A percentile compares a stretch with the other conserved stretches of the same genome.
These are phyloP conservation scores for Myxozyma neotropica DNA, from an alignment of 805 yeast species.

Conservation along the genomic window DNA sequence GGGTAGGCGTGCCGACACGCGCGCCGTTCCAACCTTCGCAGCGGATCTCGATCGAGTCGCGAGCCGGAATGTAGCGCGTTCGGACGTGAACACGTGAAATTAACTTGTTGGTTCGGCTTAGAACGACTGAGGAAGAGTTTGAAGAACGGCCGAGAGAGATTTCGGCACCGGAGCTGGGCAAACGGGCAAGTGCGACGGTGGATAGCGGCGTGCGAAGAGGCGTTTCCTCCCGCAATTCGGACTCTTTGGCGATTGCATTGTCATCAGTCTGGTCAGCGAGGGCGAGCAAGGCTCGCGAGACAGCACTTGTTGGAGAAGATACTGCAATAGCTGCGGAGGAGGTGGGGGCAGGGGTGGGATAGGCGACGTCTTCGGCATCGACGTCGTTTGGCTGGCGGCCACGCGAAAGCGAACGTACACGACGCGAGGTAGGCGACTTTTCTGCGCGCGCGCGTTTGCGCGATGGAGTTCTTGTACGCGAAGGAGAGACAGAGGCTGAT, in stretches of 20 bases:
- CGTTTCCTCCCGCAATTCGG: not conserved
- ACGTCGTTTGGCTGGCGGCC: not conserved
- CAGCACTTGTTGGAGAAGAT: conserved; percentile 25
- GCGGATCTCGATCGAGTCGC: conserved; percentile 53
- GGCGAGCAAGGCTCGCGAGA: conserved; percentile 3
- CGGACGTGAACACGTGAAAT: conserved; percentile 70
- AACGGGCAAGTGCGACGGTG: conserved; percentile 45
- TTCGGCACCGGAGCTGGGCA: conserved; percentile 46
- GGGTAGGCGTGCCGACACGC: conserved; percentile 57
- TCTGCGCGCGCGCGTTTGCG: conserved; percentile 17
- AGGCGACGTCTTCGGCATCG: conserved; percentile 15
- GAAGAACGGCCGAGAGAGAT: conserved; percentile 71
- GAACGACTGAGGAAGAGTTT: conserved; percentile 55
- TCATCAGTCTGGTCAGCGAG: not conserved
- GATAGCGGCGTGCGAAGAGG: conserved; percentile 45
- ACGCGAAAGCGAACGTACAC: conserved; percentile 6
- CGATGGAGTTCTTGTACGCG: conserved; percentile 9
- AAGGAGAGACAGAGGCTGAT: not conserved
- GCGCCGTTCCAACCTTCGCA: conserved; percentile 87
- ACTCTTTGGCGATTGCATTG: not conserved
- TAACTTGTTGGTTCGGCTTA: conserved; percentile 53
- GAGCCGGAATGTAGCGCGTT: conserved; percentile 48
- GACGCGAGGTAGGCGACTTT: not conserved
- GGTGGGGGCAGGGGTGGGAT: conserved; percentile 41
- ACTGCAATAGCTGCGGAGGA: conserved; percentile 25